Evolutionary conservation across 257 asterid genomes (phyloP).

Genomic region (Solanum sparsipilum): DNA sequence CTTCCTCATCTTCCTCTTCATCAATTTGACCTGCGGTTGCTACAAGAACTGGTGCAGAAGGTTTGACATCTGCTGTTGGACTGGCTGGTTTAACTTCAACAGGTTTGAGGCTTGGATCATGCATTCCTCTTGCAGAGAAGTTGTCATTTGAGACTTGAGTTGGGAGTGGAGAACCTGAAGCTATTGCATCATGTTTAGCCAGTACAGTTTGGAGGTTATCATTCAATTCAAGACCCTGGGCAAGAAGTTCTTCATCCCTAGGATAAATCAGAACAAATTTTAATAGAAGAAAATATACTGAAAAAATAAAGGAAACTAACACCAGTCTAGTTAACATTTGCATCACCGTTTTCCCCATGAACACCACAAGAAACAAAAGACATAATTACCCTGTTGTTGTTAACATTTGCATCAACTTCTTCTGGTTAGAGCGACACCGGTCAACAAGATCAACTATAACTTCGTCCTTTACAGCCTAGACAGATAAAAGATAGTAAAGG

Average conservation of each 20-base stretch:
- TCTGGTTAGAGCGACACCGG: slow-evolving; percentile 70
- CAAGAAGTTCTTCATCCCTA: slow-evolving; percentile 86
- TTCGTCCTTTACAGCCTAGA: slow-evolving; percentile 64
- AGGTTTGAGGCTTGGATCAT: slow-evolving; percentile 13
- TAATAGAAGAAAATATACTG: neutral
- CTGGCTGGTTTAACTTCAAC: slow-evolving; percentile 3
- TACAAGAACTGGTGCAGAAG: slow-evolving; percentile 30
- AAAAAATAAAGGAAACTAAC: neutral
- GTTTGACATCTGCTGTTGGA: slow-evolving; percentile 8
- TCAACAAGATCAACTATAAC: slow-evolving; percentile 75
- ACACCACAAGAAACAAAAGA: neutral
- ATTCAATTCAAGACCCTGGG: slow-evolving; percentile 79
- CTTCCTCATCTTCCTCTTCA: slow-evolving; percentile 89
- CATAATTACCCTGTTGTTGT: slow-evolving; percentile 44
- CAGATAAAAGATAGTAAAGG: neutral
- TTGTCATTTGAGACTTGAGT: slow-evolving; percentile 10
- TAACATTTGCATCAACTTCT: slow-evolving; percentile 68
- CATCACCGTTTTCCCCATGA: neutral
- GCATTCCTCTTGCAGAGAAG: slow-evolving; percentile 17
- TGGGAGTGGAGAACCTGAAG: slow-evolving; percentile 69
- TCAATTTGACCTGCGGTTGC: slow-evolving; percentile 16
- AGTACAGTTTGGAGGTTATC: slow-evolving; percentile 63
- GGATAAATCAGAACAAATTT: neutral
- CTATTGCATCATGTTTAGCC: slow-evolving; percentile 69
- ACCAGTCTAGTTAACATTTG: neutral